Percentiles rank a stretch among this genome's conserved stretches.
phyloP scores from a whole-genome alignment of 768 basidiomycete species.

The Termitomyces heimii region DNA sequence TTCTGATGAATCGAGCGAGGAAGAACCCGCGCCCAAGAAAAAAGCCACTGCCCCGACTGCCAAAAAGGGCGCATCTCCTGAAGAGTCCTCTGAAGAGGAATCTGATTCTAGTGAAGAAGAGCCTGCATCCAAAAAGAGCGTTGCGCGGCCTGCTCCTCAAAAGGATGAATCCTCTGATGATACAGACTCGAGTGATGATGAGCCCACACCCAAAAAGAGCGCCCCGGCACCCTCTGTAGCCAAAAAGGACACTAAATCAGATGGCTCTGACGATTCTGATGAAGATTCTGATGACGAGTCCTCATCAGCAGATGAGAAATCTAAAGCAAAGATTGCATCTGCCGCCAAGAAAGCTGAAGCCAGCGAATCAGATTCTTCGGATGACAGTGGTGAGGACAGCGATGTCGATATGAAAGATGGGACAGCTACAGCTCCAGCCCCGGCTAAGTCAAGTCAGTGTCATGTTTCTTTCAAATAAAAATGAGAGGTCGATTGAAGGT shows the following conservation, averaged over 20 bases:
- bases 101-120: neutral
- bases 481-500: neutral
- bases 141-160: slow-evolving; percentile 8
- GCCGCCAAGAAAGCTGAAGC: slow-evolving; percentile 1
- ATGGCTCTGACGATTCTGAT: neutral
- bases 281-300: slow-evolving; percentile 10
- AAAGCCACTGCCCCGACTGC: slow-evolving; percentile 9
- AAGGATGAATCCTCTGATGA: slow-evolving; percentile 18
- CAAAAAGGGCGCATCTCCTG: slow-evolving; percentile 7
- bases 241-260: slow-evolving; percentile 9
- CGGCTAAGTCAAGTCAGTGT: slow-evolving; percentile 32
- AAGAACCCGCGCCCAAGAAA: slow-evolving; percentile 5
- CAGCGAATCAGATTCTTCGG: neutral
- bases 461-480: too few relatives aligned
- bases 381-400: slow-evolving; percentile 48
- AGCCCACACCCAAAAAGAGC: slow-evolving; percentile 9
- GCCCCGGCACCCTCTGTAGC: slow-evolving; percentile 11
- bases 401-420: slow-evolving; percentile 51
- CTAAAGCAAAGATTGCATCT: neutral
- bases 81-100: neutral
- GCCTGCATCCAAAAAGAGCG: slow-evolving; percentile 11
- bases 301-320: slow-evolving; percentile 24
- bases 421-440: slow-evolving; percentile 29
- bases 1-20: slow-evolving; percentile 5
- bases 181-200: slow-evolving; percentile 7